Evolutionary conservation across 1,139 yeast species (phyloP).

Genomic region (Sugiyamaella grinbergsii): DNA sequence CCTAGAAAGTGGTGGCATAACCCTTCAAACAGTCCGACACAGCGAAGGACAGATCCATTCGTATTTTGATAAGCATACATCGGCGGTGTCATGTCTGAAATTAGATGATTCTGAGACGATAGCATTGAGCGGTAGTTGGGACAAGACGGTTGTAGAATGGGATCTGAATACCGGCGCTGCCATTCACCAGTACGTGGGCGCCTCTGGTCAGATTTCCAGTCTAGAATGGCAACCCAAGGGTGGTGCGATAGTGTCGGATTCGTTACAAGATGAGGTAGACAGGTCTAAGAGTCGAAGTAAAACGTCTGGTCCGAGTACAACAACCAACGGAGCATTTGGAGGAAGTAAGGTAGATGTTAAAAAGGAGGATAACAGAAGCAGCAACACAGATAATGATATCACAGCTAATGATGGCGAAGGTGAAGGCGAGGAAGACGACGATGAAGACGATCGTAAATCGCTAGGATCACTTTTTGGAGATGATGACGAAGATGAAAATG

Average conservation of each 20-base stretch:
- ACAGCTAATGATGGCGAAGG: slow-evolving; percentile 27
- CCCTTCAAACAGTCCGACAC: slow-evolving; percentile 78
- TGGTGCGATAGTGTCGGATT: slow-evolving; percentile 45
- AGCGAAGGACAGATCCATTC: slow-evolving; percentile 82
- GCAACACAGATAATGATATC: slow-evolving; percentile 1
- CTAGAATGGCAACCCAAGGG: slow-evolving; percentile 79
- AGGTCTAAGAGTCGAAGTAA: background rate
- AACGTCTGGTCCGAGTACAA: background rate
- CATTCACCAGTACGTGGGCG: slow-evolving; percentile 47
- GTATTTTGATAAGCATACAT: slow-evolving; percentile 69
- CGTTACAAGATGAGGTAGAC: slow-evolving; percentile 25
- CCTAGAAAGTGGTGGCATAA: slow-evolving; percentile 78
- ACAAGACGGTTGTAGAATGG: slow-evolving; percentile 70
- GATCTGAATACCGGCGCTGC: slow-evolving; percentile 76
- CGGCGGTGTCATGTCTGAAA: slow-evolving; percentile 71
- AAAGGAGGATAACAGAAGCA: slow-evolving; percentile 4
- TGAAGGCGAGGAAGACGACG: slow-evolving; percentile 27
- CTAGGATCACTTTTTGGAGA: slow-evolving; percentile 82
- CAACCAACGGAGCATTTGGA: slow-evolving; percentile 16
- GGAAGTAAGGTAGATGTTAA: slow-evolving; percentile 1
- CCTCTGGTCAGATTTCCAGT: slow-evolving; percentile 78
- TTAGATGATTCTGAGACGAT: slow-evolving; percentile 62
- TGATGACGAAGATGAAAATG: slow-evolving; percentile 58
- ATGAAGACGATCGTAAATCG: slow-evolving; percentile 55
- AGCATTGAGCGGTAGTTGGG: slow-evolving; percentile 90